Base-by-base conservation (phyloP, 805 yeast species). In the Candida incommunis region DNA sequence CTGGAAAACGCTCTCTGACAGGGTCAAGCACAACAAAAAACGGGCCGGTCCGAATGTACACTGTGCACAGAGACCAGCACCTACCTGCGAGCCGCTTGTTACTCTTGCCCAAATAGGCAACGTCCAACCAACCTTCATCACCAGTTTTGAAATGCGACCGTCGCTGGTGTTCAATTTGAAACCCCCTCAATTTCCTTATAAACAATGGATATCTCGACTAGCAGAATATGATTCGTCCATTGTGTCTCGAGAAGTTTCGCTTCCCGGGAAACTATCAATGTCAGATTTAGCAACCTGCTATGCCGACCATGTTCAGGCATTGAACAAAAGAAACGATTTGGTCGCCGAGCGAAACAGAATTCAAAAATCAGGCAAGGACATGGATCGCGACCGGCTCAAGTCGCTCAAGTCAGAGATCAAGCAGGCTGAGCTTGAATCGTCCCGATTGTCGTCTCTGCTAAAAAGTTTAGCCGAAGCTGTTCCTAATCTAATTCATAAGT, bases 401-500 rank as follows among this genome's bases (percentile, higher is more conserved):
- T 45, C 27, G 3, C 41, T 56, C 40, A 61, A 61, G 42, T 41
- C 24, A 1, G 40, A 47, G 22, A 43, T 55, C 24, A 45, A 49
- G 29, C 42, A 41, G 11, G 46, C 41, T 5, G 59, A 56, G 22
- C 22, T 18, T 9, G 40, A 34, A 4, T 29, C 55, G n/a, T 24
- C 27, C 11, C 41, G 34, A 3, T 31, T 47, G 13, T 50, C 50
- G 41, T 40, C 23, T 1, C 43, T 34, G 22, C 46, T 50, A 4
- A n/a, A 46, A 20, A 47, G 41, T 7, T 41, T 52, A 23, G 44
- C 60, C 15, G 64, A 60, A 22, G 35, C 60, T 0, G 50, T 63
- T 11, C 67, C 67, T 2, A 63, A 63, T 41, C 44, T 58, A 15
- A 49, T 61, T 3, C 54, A 53, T 5, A 49, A 47, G 7, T 43